Base-by-base conservation (phyloP, 306 rosid genomes). In the Potentilla sterilis region DNA sequence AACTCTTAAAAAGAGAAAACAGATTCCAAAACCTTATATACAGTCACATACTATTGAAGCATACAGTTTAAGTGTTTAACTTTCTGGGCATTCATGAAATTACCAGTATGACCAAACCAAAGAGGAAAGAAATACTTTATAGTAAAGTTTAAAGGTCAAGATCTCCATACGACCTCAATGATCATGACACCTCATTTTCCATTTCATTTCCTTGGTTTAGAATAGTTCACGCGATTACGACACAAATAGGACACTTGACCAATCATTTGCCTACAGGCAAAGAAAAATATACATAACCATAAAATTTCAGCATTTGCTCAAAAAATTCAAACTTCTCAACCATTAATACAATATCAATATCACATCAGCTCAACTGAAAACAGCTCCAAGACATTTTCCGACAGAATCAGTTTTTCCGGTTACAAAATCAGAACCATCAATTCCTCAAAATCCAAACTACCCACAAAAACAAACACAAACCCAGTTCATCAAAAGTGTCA, bases 301-400 rank as follows among this genome's bases (percentile, higher is more conserved):
- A 49, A 61, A 28, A 2, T 67, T 28, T 58, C 79, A 61, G 66
- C 66, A 67, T 34, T 41, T 65, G 28, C 11, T 21, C 24, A 78
- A 79, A 57, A 74, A 73, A 67, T n/a, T n/a, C 61, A 69, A 76
- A 82, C 79, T 6, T 48, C 1, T 85, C 85, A 90, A 81, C 75
- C 74, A 82, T 67, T 74, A 59, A 79, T 84, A 82, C 88, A 85
- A 82, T 70, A 83, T 73, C 70, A 35, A 82, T 84, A 86, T 89
- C 91, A 88, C 91, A 86, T 92, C 96, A 89, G 79, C 82, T 84
- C 80, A 77, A 84, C 83, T 79, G 76, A 44, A 75, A 81, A 80
- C 79, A 88, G 78, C 75, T 41, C 66, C 18, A 72, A 72, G 77
- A 78, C 85, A 74, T n/a, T 57, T 74, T 79, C 79, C 32, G n/a